Conservation (phyloP, 306 rosid genomes). For the Ceratonia siliqua region DNA sequence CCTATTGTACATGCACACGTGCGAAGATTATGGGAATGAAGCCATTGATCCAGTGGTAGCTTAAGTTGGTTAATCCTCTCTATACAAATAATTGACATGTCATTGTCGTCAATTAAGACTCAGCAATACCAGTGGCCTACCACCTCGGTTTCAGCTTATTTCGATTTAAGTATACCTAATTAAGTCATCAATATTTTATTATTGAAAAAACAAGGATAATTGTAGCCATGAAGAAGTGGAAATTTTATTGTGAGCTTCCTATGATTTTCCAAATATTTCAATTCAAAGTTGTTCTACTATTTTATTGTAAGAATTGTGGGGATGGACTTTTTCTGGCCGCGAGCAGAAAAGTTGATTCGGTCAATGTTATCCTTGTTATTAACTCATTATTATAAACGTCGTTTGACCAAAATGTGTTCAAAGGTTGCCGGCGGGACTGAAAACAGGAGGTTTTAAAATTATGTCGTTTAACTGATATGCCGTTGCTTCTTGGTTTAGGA, state of each 20-base stretch:
- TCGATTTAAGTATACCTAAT: neutral
- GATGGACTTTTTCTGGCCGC: neutral
- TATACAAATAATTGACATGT: conserved; percentile 1
- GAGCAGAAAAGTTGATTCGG: neutral
- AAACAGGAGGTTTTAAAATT: neutral
- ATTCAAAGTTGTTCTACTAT: neutral
- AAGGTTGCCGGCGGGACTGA: neutral
- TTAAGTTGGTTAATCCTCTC: conserved; percentile 22
- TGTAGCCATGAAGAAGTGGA: neutral
- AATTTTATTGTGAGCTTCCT: neutral
- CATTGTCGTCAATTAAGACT: conserved; percentile 13
- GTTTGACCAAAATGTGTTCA: neutral
- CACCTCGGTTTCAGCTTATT: conserved; percentile 17
- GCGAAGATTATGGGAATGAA: conserved; percentile 10
- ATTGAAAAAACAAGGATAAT: neutral
- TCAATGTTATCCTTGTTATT: neutral
- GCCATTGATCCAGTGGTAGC: neutral
- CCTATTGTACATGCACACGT: neutral
- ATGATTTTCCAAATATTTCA: neutral
- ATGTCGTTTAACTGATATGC: neutral
- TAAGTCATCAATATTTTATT: neutral
- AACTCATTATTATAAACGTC: neutral
- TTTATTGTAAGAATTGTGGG: neutral
- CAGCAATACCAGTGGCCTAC: neutral
- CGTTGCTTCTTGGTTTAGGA: conserved; percentile 46